Base-by-base conservation (phyloP, 1,284 basidiomycete species). In the Macrocybe sp. region DNA sequence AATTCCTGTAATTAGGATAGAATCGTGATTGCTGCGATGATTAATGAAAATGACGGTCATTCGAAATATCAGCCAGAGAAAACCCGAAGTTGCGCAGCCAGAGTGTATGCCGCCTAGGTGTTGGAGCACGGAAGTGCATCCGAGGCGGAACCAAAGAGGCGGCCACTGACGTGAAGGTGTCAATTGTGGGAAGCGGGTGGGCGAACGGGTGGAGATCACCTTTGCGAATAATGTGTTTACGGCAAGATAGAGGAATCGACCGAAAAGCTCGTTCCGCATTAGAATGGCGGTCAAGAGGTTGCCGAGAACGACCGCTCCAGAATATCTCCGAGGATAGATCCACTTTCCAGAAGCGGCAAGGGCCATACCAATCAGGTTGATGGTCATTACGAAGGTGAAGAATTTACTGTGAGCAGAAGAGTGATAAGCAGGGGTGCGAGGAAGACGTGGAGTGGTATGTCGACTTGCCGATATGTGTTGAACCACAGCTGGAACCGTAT, bases 41-140 rank as follows among this genome's bases (percentile, higher is more conserved):
- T 83, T 64, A 44, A 74, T 71, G 59, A 81, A 74, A 45, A 82
- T 74, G 40, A 72, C 57, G 12, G 70, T 64, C 33, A 83, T 66
- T 45, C 74, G 72, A 66, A 79, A 83, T 36, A 85, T 66, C 42
- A 85, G 73, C 82, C 83, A 85, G 9, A 72, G 64, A 54, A 81
- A 78, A 36, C 80, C 79, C 31, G 81, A 81, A 1, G 70, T 70
- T 12, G 81, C 82, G 59, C 82, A 85, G 29, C 83, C 82, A n/a
- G 79, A 82, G 59, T 86, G 83, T 55, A 85, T 81, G 31, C 83
- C 83, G 9, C 83, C 83, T 8, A 85, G 67, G 55, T 85, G 83
- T 58, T 85, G 83, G 11, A 86, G 68, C 6, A 69, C 65, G 1
- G 82, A 84, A 11, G 83, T 85, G 53, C 78, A 81, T 22, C 64